phyloP scores from a whole-genome alignment of 1,139 yeast genomes.

The Petasospora fabianii region DNA sequence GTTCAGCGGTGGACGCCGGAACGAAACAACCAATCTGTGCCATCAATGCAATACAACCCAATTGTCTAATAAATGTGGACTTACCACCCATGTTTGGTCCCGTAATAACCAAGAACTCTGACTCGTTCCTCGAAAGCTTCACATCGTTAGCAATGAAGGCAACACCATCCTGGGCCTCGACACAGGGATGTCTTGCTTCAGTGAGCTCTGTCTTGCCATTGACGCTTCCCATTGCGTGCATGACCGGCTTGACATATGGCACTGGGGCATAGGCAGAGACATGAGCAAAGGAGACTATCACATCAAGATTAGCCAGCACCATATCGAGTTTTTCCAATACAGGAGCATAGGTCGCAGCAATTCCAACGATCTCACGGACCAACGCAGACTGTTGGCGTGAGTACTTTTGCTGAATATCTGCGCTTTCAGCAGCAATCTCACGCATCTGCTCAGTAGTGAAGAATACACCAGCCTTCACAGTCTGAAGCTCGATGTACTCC shows the following conservation, averaged over 20 bases:
- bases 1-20: slow-evolving; percentile 70
- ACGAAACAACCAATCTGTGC: slow-evolving; percentile 92
- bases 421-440: slow-evolving; percentile 55
- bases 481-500: slow-evolving; percentile 72
- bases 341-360: slow-evolving; percentile 76
- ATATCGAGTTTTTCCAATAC: slow-evolving; percentile 66
- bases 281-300: slow-evolving; percentile 79
- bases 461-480: slow-evolving; percentile 91
- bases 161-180: slow-evolving; percentile 87
- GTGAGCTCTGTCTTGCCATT: slow-evolving; percentile 53
- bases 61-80: slow-evolving; percentile 88
- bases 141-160: slow-evolving; percentile 88
- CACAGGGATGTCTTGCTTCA: slow-evolving; percentile 88
- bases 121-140: slow-evolving; percentile 41
- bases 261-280: slow-evolving; percentile 80
- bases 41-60: slow-evolving; percentile 85
- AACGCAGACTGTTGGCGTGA: slow-evolving; percentile 70
- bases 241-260: slow-evolving; percentile 71
- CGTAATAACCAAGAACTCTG: slow-evolving; percentile 79
- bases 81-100: slow-evolving; percentile 99
- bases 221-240: slow-evolving; percentile 48
- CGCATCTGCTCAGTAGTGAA: slow-evolving; percentile 72
- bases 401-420: slow-evolving; percentile 61
- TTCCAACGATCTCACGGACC: slow-evolving; percentile 76
- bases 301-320: slow-evolving; percentile 74